Evolutionary conservation across 2,329 filamentous ascomycete genomes (phyloP).

Genomic region (Monosporascus cannonballus): DNA sequence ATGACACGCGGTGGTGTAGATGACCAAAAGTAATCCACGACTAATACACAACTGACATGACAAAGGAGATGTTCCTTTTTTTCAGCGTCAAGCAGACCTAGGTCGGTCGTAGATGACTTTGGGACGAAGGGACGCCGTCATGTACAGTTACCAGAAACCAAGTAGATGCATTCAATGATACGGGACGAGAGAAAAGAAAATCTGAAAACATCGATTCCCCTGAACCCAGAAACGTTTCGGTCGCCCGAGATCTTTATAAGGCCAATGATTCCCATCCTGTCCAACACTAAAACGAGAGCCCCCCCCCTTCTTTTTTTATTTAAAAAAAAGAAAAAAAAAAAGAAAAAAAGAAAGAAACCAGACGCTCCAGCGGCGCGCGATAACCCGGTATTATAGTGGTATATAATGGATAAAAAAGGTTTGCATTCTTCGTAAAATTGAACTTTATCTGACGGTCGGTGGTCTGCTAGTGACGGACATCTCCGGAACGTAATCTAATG

Average conservation of each 20-base stretch:
- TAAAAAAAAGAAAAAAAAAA: no score
- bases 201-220: slow-evolving; percentile 3
- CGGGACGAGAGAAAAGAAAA: slow-evolving; percentile 8
- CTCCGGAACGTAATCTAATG: slow-evolving; percentile 9
- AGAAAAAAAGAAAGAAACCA: not conserved
- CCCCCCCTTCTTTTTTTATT: not conserved
- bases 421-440: not conserved
- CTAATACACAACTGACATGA: not conserved
- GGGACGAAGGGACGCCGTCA: not conserved
- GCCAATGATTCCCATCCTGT: slow-evolving; percentile 8
- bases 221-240: slow-evolving; percentile 16
- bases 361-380: slow-evolving; percentile 6
- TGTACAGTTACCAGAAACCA: slow-evolving; percentile 2
- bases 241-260: slow-evolving; percentile 21
- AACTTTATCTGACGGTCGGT: not conserved
- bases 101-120: not conserved
- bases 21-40: not conserved
- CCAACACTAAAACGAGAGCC: slow-evolving; percentile 5
- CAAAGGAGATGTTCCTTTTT: not conserved
- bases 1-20: not conserved
- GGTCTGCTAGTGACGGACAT: slow-evolving; percentile 8
- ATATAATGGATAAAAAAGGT: not conserved
- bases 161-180: slow-evolving; percentile 4
- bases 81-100: not conserved
- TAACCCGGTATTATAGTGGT: slow-evolving; percentile 2